Percentiles rank a stretch among this genome's conserved stretches.
Conservation (phyloP, 805 yeast genomes). For the Wickerhamiella azyma region DNA sequence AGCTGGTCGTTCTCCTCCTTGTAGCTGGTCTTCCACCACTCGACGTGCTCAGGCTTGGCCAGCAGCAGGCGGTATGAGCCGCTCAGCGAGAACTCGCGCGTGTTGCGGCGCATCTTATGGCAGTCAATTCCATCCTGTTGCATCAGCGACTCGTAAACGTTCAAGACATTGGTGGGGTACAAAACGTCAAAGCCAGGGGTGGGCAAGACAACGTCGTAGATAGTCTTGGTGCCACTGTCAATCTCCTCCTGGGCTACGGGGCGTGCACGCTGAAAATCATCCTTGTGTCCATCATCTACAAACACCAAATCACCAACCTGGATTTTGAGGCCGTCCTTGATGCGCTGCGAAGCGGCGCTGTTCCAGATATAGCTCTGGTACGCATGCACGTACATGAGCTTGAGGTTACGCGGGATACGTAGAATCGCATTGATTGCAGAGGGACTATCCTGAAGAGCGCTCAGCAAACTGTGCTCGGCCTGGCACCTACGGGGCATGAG, state of each 20-base stretch:
- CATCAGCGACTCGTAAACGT: slow-evolving; percentile 62
- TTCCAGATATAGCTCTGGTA: slow-evolving; percentile 97
- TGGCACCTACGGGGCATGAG: slow-evolving; percentile 78
- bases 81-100: slow-evolving; percentile 77
- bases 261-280: slow-evolving; percentile 52
- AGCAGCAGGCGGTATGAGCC: slow-evolving; percentile 77
- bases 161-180: slow-evolving; percentile 61
- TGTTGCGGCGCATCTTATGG: slow-evolving; percentile 65
- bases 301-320: slow-evolving; percentile 17
- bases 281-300: slow-evolving; percentile 24
- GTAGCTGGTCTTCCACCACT: slow-evolving; percentile 51
- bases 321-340: slow-evolving; percentile 38
- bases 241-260: slow-evolving; percentile 65
- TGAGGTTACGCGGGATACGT: slow-evolving; percentile 80
- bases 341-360: slow-evolving; percentile 61
- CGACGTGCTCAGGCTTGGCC: slow-evolving; percentile 48
- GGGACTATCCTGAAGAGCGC: slow-evolving; percentile 39
- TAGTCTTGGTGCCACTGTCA: slow-evolving; percentile 40
- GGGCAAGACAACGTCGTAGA: slow-evolving; percentile 84
- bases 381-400: slow-evolving; percentile 94
- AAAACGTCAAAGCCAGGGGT: slow-evolving; percentile 89
- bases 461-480: slow-evolving; percentile 68
- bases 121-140: slow-evolving; percentile 69
- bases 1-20: slow-evolving; percentile 52
- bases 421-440: slow-evolving; percentile 63